These are phyloP conservation scores for Rhinocladiella similis DNA, from an alignment of 2,329 filamentous ascomycete species.

Conservation along the genomic window DNA sequence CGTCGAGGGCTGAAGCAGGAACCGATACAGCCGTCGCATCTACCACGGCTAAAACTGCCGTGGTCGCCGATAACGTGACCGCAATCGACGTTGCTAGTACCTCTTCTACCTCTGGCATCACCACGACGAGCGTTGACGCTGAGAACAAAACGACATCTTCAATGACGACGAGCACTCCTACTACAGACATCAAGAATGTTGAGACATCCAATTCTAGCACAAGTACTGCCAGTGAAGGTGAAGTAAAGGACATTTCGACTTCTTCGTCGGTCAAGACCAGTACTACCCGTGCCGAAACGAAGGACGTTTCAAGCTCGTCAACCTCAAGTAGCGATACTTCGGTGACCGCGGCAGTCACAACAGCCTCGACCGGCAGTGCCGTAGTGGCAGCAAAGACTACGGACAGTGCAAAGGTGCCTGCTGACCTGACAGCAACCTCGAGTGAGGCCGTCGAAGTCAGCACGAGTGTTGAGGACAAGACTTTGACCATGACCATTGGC, in stretches of 20 bases:
- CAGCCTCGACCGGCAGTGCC: neutral
- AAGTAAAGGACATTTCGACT: neutral
- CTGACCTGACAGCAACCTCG: conserved; percentile 6
- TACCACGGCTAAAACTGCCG: neutral
- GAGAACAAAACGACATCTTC: neutral
- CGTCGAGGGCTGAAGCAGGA: neutral
- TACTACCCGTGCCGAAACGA: conserved; percentile 4
- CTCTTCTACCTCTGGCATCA: neutral
- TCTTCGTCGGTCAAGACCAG: neutral
- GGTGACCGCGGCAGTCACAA: neutral
- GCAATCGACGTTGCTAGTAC: no score
- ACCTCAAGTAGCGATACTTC: neutral
- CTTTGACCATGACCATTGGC: conserved; percentile 19
- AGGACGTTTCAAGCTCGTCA: conserved; percentile 1
- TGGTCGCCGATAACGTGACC: no score
- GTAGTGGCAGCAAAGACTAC: neutral
- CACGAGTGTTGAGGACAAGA: conserved; percentile 15
- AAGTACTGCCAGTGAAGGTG: neutral
- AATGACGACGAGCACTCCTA: neutral
- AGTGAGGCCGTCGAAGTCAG: conserved; percentile 16
- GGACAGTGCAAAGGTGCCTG: neutral
- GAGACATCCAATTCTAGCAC: conserved; percentile 1
- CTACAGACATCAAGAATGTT: neutral
- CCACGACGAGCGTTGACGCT: neutral
- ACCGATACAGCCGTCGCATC: neutral